phyloP scores from a whole-genome alignment of 768 basidiomycete species.

The Rhodosporidiobolus odoratus region DNA sequence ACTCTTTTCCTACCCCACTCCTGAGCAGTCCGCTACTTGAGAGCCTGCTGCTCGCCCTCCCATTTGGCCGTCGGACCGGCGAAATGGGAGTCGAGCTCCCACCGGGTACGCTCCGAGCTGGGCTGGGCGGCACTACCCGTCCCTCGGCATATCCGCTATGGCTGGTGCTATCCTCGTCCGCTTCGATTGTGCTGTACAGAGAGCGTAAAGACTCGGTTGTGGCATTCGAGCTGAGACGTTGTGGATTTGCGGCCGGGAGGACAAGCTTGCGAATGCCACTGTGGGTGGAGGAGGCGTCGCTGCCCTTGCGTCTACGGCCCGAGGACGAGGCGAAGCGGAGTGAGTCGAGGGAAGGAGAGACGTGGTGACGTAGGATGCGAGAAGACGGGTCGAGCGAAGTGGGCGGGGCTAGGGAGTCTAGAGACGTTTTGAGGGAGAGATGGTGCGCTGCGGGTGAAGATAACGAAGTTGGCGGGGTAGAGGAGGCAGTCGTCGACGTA shows the following conservation, averaged over 20 bases:
- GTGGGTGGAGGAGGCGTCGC: neutral
- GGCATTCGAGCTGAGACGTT: neutral
- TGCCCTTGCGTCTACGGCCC: neutral
- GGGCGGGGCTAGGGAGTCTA: neutral
- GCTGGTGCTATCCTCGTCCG: neutral
- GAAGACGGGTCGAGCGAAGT: neutral
- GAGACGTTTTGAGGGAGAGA: slow-evolving; percentile 1
- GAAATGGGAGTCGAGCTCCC: neutral
- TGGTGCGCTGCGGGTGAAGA: neutral
- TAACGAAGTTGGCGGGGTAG: slow-evolving; percentile 2
- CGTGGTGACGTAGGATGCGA: neutral
- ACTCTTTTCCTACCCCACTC: slow-evolving; percentile 1
- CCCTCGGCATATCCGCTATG: neutral
- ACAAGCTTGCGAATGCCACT: slow-evolving; percentile 9
- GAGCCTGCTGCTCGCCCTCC: slow-evolving; percentile 3
- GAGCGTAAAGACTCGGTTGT: neutral
- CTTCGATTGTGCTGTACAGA: neutral
- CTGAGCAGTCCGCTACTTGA: neutral
- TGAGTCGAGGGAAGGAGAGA: neutral
- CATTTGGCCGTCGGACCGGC: neutral
- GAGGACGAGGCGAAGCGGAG: neutral
- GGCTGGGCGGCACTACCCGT: neutral
- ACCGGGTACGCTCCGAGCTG: neutral
- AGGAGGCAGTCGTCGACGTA: neutral
- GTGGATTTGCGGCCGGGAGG: slow-evolving; percentile 1